Evolutionary conservation across 2,329 filamentous ascomycete species (phyloP).

Genomic region (Aspergillus sp.): DNA sequence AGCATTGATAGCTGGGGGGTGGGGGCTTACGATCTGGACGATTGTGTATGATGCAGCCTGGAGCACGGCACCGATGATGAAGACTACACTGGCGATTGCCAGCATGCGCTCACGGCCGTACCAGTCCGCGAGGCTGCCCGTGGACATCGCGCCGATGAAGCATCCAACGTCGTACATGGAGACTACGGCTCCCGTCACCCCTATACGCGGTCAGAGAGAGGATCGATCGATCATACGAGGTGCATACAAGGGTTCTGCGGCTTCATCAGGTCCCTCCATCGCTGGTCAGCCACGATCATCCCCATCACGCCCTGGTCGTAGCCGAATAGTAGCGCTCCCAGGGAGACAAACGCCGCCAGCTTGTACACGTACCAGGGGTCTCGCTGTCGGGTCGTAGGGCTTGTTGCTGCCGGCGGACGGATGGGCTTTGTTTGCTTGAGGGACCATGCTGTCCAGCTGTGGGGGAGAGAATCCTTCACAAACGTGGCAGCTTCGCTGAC

Average conservation of each 20-base stretch:
- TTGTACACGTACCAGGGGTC: slow-evolving; percentile 7
- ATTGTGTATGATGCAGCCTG: slow-evolving; percentile 19
- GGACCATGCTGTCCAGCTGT: neutral
- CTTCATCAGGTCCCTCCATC: slow-evolving; percentile 20
- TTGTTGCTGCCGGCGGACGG: neutral
- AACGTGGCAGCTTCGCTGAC: neutral
- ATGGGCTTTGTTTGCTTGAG: neutral
- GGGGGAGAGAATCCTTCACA: neutral
- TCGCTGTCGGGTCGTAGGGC: neutral
- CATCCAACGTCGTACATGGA: slow-evolving; percentile 19
- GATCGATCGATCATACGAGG: too few species aligned
- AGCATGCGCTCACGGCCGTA: slow-evolving; percentile 21
- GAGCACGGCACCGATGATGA: slow-evolving; percentile 16
- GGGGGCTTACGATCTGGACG: slow-evolving; percentile 17
- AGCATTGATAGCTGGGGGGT: neutral
- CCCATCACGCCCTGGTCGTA: slow-evolving; percentile 21
- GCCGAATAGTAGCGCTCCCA: slow-evolving; percentile 19
- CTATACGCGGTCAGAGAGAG: neutral
- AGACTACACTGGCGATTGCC: slow-evolving; percentile 17
- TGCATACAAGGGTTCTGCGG: slow-evolving; percentile 6
- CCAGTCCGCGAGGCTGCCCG: slow-evolving; percentile 18
- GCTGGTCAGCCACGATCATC: slow-evolving; percentile 17
- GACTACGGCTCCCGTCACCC: slow-evolving; percentile 14
- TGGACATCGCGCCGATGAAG: slow-evolving; percentile 19
- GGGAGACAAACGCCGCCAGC: slow-evolving; percentile 17